Evolutionary conservation across 2,329 filamentous ascomycete genomes (phyloP).

Genomic region (Aspergillus brunneoviolaceus): DNA sequence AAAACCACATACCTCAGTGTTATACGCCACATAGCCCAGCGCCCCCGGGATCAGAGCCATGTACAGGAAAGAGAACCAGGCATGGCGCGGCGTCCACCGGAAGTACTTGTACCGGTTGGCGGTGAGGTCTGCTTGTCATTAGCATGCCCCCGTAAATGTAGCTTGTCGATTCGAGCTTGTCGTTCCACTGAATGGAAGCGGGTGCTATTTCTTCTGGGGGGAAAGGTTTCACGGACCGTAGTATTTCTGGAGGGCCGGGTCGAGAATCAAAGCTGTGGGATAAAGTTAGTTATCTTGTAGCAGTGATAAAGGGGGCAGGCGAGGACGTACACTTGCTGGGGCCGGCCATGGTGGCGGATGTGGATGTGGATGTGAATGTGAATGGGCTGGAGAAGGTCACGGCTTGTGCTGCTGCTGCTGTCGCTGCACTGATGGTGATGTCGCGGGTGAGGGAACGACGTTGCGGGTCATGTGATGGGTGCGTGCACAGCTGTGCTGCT

Average conservation of each 20-base stretch:
- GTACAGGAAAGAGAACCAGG: constrained; percentile 76
- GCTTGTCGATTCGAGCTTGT: too few species aligned
- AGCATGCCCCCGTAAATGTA: neutral
- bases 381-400: neutral
- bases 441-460: constrained; percentile 10
- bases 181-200: too few species aligned
- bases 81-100: constrained; percentile 84
- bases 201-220: neutral
- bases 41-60: constrained; percentile 69
- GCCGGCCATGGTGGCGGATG: constrained; percentile 49
- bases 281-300: constrained; percentile 49
- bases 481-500: neutral
- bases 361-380: neutral
- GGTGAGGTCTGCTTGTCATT: constrained; percentile 65
- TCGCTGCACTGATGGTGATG: constrained; percentile 1
- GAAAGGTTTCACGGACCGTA: constrained; percentile 41
- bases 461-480: constrained; percentile 13
- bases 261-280: constrained; percentile 44
- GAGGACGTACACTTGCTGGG: constrained; percentile 47
- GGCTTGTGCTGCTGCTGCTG: neutral
- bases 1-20: constrained; percentile 74
- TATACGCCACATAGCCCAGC: constrained; percentile 70
- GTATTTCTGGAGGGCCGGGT: constrained; percentile 51
- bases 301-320: too few species aligned
- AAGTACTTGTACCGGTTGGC: constrained; percentile 90